These are phyloP conservation scores for Candida ipomoeae DNA, from an alignment of 805 yeast genomes.

Conservation along the genomic window DNA sequence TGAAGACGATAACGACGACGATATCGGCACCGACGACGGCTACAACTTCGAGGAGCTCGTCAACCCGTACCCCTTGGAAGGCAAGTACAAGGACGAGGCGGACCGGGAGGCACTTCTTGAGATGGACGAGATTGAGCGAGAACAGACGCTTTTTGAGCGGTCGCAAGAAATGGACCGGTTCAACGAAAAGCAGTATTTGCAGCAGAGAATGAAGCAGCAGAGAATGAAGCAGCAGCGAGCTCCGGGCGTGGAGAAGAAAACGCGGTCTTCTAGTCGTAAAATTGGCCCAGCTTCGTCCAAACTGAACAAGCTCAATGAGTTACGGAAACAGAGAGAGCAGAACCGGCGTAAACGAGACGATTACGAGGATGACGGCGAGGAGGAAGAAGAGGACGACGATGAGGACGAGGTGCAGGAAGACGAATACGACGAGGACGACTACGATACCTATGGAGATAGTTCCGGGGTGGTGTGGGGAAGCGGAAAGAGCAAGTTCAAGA, in stretches of 20 bases:
- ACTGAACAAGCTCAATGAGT: slow-evolving; percentile 60
- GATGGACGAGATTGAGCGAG: slow-evolving; percentile 91
- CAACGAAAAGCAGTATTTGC: slow-evolving; percentile 78
- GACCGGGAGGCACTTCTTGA: slow-evolving; percentile 64
- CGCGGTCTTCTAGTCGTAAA: slow-evolving; percentile 38
- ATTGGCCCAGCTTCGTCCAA: slow-evolving; percentile 27
- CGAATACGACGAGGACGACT: slow-evolving; percentile 39
- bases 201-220: slow-evolving; percentile 69
- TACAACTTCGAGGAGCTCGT: slow-evolving; percentile 31
- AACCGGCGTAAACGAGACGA: slow-evolving; percentile 32
- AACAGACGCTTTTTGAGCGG: slow-evolving; percentile 86
- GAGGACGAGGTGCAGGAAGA: slow-evolving; percentile 36
- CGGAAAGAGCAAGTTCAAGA: slow-evolving; percentile 21
- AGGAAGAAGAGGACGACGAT: slow-evolving; percentile 30
- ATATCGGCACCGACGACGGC: slow-evolving; percentile 18
- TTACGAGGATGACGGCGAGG: slow-evolving; percentile 21
- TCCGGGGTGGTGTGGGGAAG: slow-evolving; percentile 33
- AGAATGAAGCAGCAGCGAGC: slow-evolving; percentile 61
- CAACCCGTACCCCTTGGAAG: slow-evolving; percentile 91
- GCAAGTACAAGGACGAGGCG: slow-evolving; percentile 77
- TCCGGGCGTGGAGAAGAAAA: slow-evolving; percentile 20
- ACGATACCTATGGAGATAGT: slow-evolving; percentile 27
- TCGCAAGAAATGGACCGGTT: slow-evolving; percentile 86
- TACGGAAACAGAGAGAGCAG: slow-evolving; percentile 71
- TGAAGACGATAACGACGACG: slow-evolving; percentile 17